A percentile compares a stretch with the other conserved stretches of the same genome.
Conservation (phyloP, 2,329 filamentous ascomycete species). For the Fusarium sororula region DNA sequence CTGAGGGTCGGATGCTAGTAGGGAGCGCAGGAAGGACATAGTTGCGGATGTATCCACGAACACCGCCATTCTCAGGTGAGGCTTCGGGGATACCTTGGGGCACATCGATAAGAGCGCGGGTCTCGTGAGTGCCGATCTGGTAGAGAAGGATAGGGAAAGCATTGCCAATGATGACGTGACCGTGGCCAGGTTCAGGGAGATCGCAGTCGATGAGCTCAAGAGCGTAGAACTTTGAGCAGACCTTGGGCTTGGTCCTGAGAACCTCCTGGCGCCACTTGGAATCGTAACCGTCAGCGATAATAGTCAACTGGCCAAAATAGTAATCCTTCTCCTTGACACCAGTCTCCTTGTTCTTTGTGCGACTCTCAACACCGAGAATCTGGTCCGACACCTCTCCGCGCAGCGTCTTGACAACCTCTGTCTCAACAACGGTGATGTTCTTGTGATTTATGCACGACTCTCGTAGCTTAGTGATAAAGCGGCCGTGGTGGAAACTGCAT, state of each 20-base stretch:
- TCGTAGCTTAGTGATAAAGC: slow-evolving; percentile 86
- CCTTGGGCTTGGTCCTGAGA: slow-evolving; percentile 79
- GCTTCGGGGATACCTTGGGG: slow-evolving; percentile 81
- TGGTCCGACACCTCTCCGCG: slow-evolving; percentile 73
- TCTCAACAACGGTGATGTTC: slow-evolving; percentile 92
- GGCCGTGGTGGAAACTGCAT: slow-evolving; percentile 89
- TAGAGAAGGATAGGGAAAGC: slow-evolving; percentile 86
- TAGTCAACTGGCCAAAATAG: slow-evolving; percentile 89
- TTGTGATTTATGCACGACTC: slow-evolving; percentile 76
- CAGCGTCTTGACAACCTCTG: slow-evolving; percentile 81
- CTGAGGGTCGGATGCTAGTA: slow-evolving; percentile 73
- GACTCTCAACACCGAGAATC: slow-evolving; percentile 83
- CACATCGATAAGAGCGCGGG: slow-evolving; percentile 87
- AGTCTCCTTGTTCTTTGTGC: slow-evolving; percentile 67
- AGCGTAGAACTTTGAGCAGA: slow-evolving; percentile 95
- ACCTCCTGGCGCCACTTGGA: slow-evolving; percentile 90
- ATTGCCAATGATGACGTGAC: slow-evolving; percentile 87
- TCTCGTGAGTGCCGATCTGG: slow-evolving; percentile 96
- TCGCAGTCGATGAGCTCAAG: slow-evolving; percentile 90
- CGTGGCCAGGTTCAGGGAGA: slow-evolving; percentile 78
- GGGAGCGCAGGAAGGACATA: slow-evolving; percentile 83
- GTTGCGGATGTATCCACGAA: slow-evolving; percentile 84
- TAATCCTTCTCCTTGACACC: slow-evolving; percentile 70
- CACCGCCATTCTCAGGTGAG: slow-evolving; percentile 77
- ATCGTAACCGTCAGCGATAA: slow-evolving; percentile 91